These are phyloP conservation scores for Hanseniaspora nectarophila DNA, from an alignment of 805 yeast genomes.

Conservation along the genomic window DNA sequence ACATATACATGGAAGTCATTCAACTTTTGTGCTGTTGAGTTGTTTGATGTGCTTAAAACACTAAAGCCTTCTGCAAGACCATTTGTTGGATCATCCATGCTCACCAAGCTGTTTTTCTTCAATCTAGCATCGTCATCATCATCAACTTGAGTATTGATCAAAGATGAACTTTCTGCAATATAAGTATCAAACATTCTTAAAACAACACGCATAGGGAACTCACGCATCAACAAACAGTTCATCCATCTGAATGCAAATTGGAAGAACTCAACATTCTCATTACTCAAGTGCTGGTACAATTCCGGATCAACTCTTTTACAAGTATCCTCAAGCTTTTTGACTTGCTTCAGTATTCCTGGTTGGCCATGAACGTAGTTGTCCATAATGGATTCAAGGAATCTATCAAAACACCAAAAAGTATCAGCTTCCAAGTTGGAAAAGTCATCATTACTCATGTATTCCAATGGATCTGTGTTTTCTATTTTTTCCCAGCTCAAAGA, in stretches of 20 bases:
- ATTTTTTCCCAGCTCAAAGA: conserved; percentile 27
- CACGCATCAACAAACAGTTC: conserved; percentile 95
- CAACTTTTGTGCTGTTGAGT: conserved; percentile 27
- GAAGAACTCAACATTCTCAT: conserved; percentile 81
- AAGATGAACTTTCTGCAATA: conserved; percentile 50
- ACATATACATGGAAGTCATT: conserved; percentile 91
- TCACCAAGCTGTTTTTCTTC: neutral
- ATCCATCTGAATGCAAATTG: conserved; percentile 97
- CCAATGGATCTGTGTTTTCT: conserved; percentile 35
- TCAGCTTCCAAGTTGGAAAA: conserved; percentile 77
- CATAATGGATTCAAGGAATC: conserved; percentile 83
- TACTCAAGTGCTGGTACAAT: conserved; percentile 59
- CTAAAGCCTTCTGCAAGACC: neutral
- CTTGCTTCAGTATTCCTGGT: conserved; percentile 92
- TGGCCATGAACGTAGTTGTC: conserved; percentile 97
- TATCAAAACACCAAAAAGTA: conserved; percentile 91
- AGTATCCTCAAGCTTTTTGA: conserved; percentile 61
- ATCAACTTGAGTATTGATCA: conserved; percentile 10
- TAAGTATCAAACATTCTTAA: conserved; percentile 98
- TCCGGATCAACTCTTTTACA: conserved; percentile 69
- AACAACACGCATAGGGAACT: conserved; percentile 61
- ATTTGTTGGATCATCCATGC: neutral
- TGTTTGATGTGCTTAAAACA: neutral
- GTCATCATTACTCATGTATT: conserved; percentile 44
- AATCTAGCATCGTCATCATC: neutral